These are phyloP conservation scores for Huiozyma sinensis DNA, from an alignment of 805 yeast species.

Conservation along the genomic window DNA sequence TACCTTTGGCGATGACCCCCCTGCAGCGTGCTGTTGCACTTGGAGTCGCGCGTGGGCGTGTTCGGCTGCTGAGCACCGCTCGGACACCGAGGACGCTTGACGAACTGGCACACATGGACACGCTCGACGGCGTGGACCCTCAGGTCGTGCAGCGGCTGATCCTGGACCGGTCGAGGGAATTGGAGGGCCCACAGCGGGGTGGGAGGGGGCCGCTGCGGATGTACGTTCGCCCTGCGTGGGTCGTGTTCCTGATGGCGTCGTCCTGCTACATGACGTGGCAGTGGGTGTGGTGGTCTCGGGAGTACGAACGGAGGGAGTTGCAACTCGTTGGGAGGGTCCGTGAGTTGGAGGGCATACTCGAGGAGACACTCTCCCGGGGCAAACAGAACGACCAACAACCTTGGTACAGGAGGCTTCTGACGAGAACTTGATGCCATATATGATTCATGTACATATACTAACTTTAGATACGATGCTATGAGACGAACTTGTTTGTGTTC, in stretches of 20 bases:
- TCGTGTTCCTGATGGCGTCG: constrained; percentile 24
- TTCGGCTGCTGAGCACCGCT: neutral
- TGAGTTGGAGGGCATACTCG: constrained; percentile 14
- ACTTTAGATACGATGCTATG: neutral
- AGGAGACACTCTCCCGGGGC: neutral
- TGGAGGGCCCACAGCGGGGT: constrained; percentile 13
- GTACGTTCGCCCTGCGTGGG: constrained; percentile 24
- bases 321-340: constrained; percentile 12
- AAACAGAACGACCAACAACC: neutral
- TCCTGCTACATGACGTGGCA: constrained; percentile 21
- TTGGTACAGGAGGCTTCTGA: constrained; percentile 1
- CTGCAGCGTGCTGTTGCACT: neutral
- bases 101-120: constrained; percentile 23
- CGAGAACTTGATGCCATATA: neutral
- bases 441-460: neutral
- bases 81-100: constrained; percentile 18
- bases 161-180: constrained; percentile 22
- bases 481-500: constrained; percentile 10
- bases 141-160: constrained; percentile 21
- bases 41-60: neutral
- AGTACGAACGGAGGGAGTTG: constrained; percentile 19
- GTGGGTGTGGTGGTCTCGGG: constrained; percentile 23
- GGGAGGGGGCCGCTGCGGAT: constrained; percentile 11
- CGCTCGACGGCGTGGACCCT: constrained; percentile 27
- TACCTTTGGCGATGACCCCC: too few relatives aligned